Percentiles rank a stretch among this genome's conserved stretches.
phyloP scores from a whole-genome alignment of 176 grass and related monocot species.

The Triticum timopheevii region DNA sequence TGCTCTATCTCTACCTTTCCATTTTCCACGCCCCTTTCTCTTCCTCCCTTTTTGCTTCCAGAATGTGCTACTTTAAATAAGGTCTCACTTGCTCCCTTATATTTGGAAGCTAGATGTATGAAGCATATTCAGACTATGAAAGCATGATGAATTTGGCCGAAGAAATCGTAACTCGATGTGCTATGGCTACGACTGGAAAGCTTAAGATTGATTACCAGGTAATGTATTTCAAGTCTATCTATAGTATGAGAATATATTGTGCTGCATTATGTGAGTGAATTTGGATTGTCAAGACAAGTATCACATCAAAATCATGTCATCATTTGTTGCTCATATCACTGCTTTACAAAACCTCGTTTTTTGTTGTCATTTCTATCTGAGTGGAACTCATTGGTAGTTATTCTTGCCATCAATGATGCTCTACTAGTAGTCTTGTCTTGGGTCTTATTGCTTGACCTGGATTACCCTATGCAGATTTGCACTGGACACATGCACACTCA shows the following conservation, averaged over 20 bases:
- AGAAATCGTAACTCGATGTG: constrained; percentile 86
- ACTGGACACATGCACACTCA: background rate
- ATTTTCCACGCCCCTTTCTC: constrained; percentile 18
- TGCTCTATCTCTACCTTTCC: background rate
- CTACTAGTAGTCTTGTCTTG: background rate
- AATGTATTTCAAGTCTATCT: constrained; percentile 23
- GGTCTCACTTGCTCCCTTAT: constrained; percentile 32
- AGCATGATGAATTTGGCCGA: constrained; percentile 99
- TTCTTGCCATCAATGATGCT: constrained; percentile 15
- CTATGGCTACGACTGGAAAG: constrained; percentile 71
- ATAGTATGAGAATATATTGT: constrained; percentile 22
- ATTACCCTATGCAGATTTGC: background rate
- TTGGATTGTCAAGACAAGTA: constrained; percentile 11
- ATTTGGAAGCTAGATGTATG: constrained; percentile 88
- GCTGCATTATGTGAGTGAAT: background rate
- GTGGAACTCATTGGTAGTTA: constrained; percentile 4
- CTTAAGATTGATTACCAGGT: constrained; percentile 93
- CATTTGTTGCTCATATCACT: constrained; percentile 12
- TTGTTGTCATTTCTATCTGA: background rate
- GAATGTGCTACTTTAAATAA: constrained; percentile 25
- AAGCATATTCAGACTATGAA: constrained; percentile 99
- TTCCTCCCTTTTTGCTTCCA: constrained; percentile 20
- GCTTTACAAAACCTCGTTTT: background rate
- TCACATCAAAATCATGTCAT: constrained; percentile 1
- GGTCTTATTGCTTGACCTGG: constrained; percentile 1